Evolutionary conservation across 441 rosid species (phyloP), one percentile per base, ranked within the genome.

Genomic region (Rhodomyrtus psidioides): DNA sequence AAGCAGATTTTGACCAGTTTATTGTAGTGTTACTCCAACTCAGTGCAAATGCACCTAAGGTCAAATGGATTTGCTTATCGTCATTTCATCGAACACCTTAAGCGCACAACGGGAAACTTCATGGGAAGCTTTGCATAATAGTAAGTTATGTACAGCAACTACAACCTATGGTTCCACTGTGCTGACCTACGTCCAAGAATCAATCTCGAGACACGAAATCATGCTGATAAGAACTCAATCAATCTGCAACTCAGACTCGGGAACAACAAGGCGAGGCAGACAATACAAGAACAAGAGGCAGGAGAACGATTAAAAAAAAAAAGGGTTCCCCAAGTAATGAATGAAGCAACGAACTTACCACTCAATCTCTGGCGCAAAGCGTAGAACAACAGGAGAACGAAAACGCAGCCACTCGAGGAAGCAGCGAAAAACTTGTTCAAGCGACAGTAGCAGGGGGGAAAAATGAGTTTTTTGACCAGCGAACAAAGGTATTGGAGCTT

Each of bases 401-500:
- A 23, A 0, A 44, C 79, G 3, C n/a, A 26, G 79, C 79, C 79
- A 13, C 79, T 70, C 2, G 49, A 21, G 6, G 79, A 39, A 39
- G 15, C 14, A 7, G 39, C 13, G 1, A 34, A 17, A 19, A 10
- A 21, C 79, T 70, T 12, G 79, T 3, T 34, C 49, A 5, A 70
- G 79, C 1, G 79, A 49, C 2, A 21, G n/a, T 0, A 70, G 79
- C n/a, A 13, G 0, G 49, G n/a, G 2, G 13, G 23, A 24, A 4
- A 9, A 24, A 26, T 4, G 54, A 15, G 54, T 53, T 53, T 4
- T 53, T 53, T 4, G 54, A 17, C 54, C 54, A 53, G 17, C 6
- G 54, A 5, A 14, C 54, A 51, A 34, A 9, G 46, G 49, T 16
- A 0, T 0, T 10, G 0, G 26, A 19, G 1, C 79, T 12, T 0